These are phyloP conservation scores for Penicillium malachiteum DNA, from an alignment of 495 filamentous ascomycete species.

Conservation along the genomic window DNA sequence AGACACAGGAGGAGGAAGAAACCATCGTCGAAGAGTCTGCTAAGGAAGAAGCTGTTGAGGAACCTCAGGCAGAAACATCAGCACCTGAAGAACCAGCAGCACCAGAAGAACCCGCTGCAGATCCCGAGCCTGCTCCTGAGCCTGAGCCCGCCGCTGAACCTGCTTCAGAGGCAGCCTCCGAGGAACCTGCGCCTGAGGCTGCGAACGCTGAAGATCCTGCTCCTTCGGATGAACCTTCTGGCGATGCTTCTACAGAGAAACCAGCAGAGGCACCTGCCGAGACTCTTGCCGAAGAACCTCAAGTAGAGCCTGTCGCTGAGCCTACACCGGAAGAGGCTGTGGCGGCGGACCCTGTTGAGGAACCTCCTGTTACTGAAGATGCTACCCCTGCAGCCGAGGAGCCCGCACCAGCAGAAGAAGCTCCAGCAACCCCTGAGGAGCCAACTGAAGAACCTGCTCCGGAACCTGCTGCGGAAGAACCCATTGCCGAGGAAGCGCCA, in stretches of 20 bases:
- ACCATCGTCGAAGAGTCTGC: not conserved
- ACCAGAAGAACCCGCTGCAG: conserved; percentile 8
- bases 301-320: conserved; percentile 11
- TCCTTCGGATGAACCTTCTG: conserved; percentile 4
- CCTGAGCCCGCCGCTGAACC: conserved; percentile 15
- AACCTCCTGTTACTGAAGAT: not conserved
- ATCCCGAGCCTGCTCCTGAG: conserved; percentile 8
- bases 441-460: conserved; percentile 13
- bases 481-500: conserved; percentile 4
- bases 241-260: conserved; percentile 6
- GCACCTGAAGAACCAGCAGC: conserved; percentile 1
- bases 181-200: conserved; percentile 7
- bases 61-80: not conserved
- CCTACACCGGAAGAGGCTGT: not conserved
- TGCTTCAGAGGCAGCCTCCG: conserved; percentile 14
- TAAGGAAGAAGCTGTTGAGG: conserved; percentile 9
- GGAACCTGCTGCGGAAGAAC: conserved; percentile 12
- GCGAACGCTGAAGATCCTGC: conserved; percentile 1
- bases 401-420: conserved; percentile 7
- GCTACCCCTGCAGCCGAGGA: conserved; percentile 2
- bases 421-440: conserved; percentile 13
- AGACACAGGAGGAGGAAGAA: not conserved
- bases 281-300: conserved; percentile 3
- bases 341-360: conserved; percentile 14
- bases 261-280: conserved; percentile 3